Evolutionary conservation across 176 grass and related monocot genomes (phyloP), one percentile per base, ranked within the genome.

Genomic region (Eleusine coracana): DNA sequence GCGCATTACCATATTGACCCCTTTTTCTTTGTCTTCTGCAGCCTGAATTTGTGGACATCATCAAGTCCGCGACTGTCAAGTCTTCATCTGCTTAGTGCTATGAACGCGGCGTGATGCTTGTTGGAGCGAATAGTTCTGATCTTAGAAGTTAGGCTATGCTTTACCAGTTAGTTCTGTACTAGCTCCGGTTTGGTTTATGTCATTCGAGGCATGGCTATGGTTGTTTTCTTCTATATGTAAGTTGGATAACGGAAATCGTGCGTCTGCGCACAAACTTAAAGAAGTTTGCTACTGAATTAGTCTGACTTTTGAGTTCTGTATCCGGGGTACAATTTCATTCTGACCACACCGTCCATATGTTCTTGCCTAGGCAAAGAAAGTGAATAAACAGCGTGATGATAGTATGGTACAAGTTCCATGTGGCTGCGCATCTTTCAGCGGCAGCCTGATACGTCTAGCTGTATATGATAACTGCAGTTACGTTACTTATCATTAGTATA

Each of bases 1-100:
- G 13, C 71, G 62, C 28, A 73, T 28, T 62, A 55, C 23, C 18
- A 55, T 38, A 70, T 71, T 76, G 29, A 86, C 34, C 34, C 64
- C 64, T 72, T 11, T 37, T 65, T 77, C 58, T 74, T 86, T 27
- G 15, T 16, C 46, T 75, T 66, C 21, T 90, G 73, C 86, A 94
- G 92, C 88, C 90, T 55, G 92, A 97, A 65, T 97, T 97, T 68
- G 88, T 97, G 80, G 92, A 94, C 17, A 94, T 94, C 64, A 88
- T 97, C 73, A 94, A 89, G 56, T 80, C 90, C 78, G 92, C 90
- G 40, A 91, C 78, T 38, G 88, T 87, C 29, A 94, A 94, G 70
- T 92, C 87, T 54, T 82, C 85, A 21, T 82, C 85, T 70, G 70
- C 76, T 36, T 88, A 95, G 82, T 79, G 46, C 42, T 78, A 31